phyloP scores from a whole-genome alignment of 1,284 basidiomycete genomes.

The Rhodotorula sp. region DNA sequence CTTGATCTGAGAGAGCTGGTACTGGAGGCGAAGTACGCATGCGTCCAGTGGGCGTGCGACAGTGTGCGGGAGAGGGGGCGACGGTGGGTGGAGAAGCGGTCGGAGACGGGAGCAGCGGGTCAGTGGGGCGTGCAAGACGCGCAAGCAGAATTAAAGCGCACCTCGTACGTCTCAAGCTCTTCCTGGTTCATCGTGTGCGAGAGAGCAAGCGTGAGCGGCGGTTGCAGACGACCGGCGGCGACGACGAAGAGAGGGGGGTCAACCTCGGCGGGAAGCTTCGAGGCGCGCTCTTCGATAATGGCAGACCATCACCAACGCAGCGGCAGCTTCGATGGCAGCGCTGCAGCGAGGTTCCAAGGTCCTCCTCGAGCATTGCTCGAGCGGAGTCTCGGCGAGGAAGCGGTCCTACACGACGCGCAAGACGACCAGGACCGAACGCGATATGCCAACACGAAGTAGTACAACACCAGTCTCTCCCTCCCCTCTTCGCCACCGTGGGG shows the following conservation, averaged over 20 bases:
- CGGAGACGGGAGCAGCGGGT: neutral
- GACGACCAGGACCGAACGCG: too few species aligned
- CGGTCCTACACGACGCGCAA: too few species aligned
- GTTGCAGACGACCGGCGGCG: neutral
- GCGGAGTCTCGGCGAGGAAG: too few species aligned
- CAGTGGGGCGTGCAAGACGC: neutral
- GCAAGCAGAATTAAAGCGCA: neutral
- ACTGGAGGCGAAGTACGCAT: constrained; percentile 6
- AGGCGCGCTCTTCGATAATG: too few species aligned
- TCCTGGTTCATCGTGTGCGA: constrained; percentile 21
- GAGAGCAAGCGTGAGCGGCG: neutral
- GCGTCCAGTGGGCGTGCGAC: neutral
- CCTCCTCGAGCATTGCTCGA: too few species aligned
- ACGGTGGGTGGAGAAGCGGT: neutral
- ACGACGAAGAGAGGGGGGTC: neutral
- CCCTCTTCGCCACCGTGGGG: neutral
- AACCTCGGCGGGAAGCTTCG: too few species aligned
- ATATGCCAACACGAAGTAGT: too few species aligned
- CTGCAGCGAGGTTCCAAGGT: neutral
- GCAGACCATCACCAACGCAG: too few species aligned
- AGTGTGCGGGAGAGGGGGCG: neutral
- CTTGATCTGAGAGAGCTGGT: constrained; percentile 67
- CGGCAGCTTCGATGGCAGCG: too few species aligned
- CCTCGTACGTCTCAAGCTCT: constrained; percentile 41
- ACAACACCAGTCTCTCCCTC: neutral